Conservation (phyloP, 305 asterid species). For the Fraxinus velutina region DNA sequence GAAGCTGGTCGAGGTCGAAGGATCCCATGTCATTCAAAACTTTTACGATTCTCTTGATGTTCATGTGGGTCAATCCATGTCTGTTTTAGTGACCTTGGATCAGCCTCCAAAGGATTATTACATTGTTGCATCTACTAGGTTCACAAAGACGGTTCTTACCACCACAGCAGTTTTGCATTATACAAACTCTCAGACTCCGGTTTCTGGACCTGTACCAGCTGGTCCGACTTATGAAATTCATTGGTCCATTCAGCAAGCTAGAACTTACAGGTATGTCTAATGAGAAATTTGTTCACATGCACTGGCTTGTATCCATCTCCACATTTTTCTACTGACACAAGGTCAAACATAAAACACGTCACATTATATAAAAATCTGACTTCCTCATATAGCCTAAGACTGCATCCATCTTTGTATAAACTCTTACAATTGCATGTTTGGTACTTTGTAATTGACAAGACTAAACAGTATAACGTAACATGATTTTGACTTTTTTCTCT, state of each 20-base stretch:
- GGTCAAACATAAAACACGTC: neutral
- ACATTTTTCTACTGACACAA: neutral
- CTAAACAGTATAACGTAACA: neutral
- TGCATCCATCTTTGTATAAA: neutral
- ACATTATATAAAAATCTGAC: neutral
- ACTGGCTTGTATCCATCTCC: neutral
- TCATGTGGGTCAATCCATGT: slow-evolving; percentile 76
- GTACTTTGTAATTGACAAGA: neutral
- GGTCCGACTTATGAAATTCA: slow-evolving; percentile 44
- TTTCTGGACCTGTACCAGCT: slow-evolving; percentile 69
- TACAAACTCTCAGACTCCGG: slow-evolving; percentile 49
- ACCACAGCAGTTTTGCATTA: slow-evolving; percentile 62
- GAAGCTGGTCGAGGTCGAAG: slow-evolving; percentile 89
- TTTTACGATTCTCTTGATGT: slow-evolving; percentile 64
- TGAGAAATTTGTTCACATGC: neutral
- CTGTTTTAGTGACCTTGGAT: slow-evolving; percentile 65
- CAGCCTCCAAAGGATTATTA: slow-evolving; percentile 76
- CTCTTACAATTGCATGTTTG: neutral
- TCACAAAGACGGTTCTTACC: slow-evolving; percentile 39
- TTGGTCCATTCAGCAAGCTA: slow-evolving; percentile 85
- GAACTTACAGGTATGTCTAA: slow-evolving; percentile 55
- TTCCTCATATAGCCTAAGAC: neutral
- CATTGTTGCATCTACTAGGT: slow-evolving; percentile 78
- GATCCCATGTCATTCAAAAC: slow-evolving; percentile 80
- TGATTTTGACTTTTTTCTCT: neutral